Base-by-base conservation (phyloP, 2,329 filamentous ascomycete genomes). In the Chaetomiaceae sp. region DNA sequence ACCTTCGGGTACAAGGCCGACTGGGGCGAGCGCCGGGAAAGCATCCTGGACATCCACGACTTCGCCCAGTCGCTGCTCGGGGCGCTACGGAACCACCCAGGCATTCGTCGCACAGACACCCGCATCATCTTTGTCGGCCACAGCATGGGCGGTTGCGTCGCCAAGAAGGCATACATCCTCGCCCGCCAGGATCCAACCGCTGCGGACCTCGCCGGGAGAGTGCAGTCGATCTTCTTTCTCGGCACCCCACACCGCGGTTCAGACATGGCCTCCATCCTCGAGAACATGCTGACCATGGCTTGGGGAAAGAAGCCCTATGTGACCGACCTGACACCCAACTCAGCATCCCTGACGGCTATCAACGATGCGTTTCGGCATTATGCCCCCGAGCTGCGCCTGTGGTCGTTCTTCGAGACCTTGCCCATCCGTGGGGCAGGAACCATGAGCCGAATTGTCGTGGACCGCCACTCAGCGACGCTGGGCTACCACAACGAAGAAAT, bases 321-420 rank as follows among this genome's bases (percentile, higher is more conserved):
- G 6, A 53, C 59, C 1, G 72, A 77, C 23, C 59, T 78, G 3
- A 59, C 62, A 11, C 61, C 61, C 8, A 68, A 67, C 46, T 73
- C 74, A 4, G 51, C 56, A 4, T 55, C 66, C 0, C 47, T 77
- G 8, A 57, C 67, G 40, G 62, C 67, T 3, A 68, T 78, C 50
- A 78, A 78, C 58, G 71, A 76, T 3, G 60, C 69, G 27, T 79
- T 78, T 56, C 69, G 71, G 0, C 68, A 75, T 44, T 60, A 70
- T 54, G 67, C 68, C 0, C 57, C 62, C 3, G 61, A 64, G 17
- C 55, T 77, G 1, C 58, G 65, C 2, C 61, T 77, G 4, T 67
- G 68, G 60, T 77, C 74, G 0, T 78, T 78, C 57, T 77, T 75
- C 57, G 76, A 78, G 55, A 75, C 71, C 0, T 55, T 68, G 19